Percentiles rank a stretch among this genome's conserved stretches.
Evolutionary conservation across 495 filamentous ascomycete species (phyloP).

Genomic region (Elaphomyces granulatus): DNA sequence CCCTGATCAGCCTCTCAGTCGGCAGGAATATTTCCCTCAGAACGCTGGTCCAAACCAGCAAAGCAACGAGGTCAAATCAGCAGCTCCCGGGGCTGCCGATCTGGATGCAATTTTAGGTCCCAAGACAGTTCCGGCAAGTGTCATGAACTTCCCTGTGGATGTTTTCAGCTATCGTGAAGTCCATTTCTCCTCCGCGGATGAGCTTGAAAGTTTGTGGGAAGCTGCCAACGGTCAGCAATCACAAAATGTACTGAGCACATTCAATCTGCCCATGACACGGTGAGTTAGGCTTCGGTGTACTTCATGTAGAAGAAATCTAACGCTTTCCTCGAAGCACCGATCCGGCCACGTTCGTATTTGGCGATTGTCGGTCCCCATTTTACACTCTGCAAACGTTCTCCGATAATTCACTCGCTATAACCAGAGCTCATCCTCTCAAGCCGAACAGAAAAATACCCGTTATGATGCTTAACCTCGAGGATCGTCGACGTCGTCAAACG

Average conservation of each 20-base stretch:
- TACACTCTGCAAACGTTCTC: constrained; percentile 32
- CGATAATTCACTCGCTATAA: constrained; percentile 27
- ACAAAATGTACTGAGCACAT: constrained; percentile 21
- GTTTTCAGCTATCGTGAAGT: constrained; percentile 21
- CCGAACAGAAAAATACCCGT: constrained; percentile 31
- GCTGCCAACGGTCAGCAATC: constrained; percentile 39
- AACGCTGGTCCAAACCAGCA: constrained; percentile 16
- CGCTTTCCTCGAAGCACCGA: constrained; percentile 15
- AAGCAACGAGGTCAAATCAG: background rate
- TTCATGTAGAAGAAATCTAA: no score
- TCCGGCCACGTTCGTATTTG: constrained; percentile 25
- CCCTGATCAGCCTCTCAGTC: constrained; percentile 47
- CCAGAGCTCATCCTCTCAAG: constrained; percentile 24
- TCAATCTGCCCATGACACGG: constrained; percentile 33
- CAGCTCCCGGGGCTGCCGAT: constrained; percentile 9
- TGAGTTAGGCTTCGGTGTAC: constrained; percentile 10
- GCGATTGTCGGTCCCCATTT: constrained; percentile 27
- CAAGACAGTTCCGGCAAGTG: constrained; percentile 33
- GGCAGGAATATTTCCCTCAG: constrained; percentile 55
- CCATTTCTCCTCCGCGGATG: constrained; percentile 28
- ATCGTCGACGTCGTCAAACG: constrained; percentile 37
- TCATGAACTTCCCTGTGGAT: constrained; percentile 31
- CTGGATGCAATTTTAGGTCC: constrained; percentile 29
- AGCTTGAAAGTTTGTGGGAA: constrained; percentile 37
- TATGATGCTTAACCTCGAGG: constrained; percentile 45